phyloP scores from a whole-genome alignment of 495 filamentous ascomycete genomes.

The Cryomyces minteri region DNA sequence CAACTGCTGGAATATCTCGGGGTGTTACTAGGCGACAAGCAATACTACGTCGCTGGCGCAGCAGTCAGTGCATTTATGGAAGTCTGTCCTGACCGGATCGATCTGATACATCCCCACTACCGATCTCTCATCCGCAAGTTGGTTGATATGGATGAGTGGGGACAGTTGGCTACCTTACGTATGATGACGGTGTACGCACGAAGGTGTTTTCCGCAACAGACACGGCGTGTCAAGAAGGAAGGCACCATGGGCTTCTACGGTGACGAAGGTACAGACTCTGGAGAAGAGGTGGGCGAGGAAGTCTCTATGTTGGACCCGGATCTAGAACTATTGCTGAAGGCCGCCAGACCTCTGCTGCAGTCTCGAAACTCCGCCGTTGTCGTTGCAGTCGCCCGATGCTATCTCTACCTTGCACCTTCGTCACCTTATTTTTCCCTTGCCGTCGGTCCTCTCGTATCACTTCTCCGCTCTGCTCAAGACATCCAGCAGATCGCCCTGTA shows the following conservation, averaged over 20 bases:
- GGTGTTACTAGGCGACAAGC: conserved; percentile 65
- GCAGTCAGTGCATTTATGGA: conserved; percentile 80
- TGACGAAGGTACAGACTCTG: conserved; percentile 28
- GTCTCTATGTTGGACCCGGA: conserved; percentile 53
- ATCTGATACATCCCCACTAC: conserved; percentile 82
- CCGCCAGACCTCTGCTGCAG: conserved; percentile 67
- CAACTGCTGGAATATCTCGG: conserved; percentile 66
- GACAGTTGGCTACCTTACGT: conserved; percentile 63
- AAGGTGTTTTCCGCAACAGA: conserved; percentile 69
- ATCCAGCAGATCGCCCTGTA: conserved; percentile 77
- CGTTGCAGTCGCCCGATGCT: conserved; percentile 69
- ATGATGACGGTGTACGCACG: conserved; percentile 72
- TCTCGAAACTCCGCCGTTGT: conserved; percentile 88
- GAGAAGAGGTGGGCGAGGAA: conserved; percentile 16
- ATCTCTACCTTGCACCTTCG: conserved; percentile 55
- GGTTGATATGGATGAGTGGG: conserved; percentile 99
- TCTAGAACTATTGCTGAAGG: conserved; percentile 61
- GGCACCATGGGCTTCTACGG: conserved; percentile 57
- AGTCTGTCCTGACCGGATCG: conserved; percentile 68
- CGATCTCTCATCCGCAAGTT: conserved; percentile 67
- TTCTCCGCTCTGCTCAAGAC: conserved; percentile 68
- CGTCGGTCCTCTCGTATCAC: conserved; percentile 67
- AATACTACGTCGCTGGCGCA: conserved; percentile 87
- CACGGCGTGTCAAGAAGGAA: conserved; percentile 29
- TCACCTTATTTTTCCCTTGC: conserved; percentile 48